These are phyloP conservation scores for Lepiota subincarnata DNA, from an alignment of 768 basidiomycete species.

Conservation along the genomic window DNA sequence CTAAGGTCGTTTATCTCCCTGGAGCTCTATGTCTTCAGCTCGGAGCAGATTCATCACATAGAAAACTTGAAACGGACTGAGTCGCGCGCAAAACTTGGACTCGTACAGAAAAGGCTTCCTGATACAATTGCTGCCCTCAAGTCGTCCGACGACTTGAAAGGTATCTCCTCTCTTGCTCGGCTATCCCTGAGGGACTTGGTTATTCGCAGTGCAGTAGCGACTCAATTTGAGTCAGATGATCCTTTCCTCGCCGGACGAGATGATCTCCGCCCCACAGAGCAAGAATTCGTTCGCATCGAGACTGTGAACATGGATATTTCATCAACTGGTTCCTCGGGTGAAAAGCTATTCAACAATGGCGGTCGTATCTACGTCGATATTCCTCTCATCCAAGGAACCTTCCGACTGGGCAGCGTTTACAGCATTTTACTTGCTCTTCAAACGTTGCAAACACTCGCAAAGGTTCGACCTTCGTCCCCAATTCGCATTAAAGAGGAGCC, in stretches of 20 bases:
- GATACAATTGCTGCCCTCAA: conserved; percentile 42
- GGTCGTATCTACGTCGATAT: conserved; percentile 47
- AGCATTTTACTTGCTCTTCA: conserved; percentile 59
- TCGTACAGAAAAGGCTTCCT: conserved; percentile 47
- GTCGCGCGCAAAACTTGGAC: conserved; percentile 48
- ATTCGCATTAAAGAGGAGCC: not conserved
- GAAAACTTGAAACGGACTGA: conserved; percentile 33
- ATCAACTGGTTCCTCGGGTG: conserved; percentile 20
- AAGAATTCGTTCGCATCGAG: conserved; percentile 43
- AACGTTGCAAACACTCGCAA: conserved; percentile 40
- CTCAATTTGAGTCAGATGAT: conserved; percentile 64
- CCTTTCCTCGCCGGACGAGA: conserved; percentile 54
- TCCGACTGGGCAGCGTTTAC: conserved; percentile 69
- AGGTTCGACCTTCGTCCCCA: conserved; percentile 14
- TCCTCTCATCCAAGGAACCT: conserved; percentile 45
- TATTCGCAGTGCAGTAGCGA: conserved; percentile 61
- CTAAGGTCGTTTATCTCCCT: conserved; percentile 49
- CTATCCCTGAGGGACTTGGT: conserved; percentile 44
- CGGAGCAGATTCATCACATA: conserved; percentile 34
- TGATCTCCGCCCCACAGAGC: conserved; percentile 36
- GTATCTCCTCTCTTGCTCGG: conserved; percentile 39
- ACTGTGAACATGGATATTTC: conserved; percentile 23
- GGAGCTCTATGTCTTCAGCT: conserved; percentile 51
- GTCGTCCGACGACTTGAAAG: conserved; percentile 25
- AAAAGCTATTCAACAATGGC: conserved; percentile 28